phyloP scores from a whole-genome alignment of 2,329 filamentous ascomycete species.

The Curvularia eragrostidis region DNA sequence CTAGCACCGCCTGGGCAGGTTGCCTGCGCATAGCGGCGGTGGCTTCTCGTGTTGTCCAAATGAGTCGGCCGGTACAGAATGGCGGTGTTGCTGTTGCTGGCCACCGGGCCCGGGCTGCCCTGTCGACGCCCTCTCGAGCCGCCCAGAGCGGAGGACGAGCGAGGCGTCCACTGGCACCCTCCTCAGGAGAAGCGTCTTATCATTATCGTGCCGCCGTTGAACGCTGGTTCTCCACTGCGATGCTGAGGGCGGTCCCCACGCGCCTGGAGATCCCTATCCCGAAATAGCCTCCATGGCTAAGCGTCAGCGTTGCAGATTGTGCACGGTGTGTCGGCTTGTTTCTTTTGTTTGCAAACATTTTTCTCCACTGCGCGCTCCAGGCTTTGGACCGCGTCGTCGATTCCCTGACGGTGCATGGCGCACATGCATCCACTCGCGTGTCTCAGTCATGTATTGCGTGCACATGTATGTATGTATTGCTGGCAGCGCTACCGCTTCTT shows the following conservation, averaged over 20 bases:
- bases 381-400: background rate
- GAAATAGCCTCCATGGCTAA: slow-evolving; percentile 14
- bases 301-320: slow-evolving; percentile 31
- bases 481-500: slow-evolving; percentile 12
- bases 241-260: slow-evolving; percentile 15
- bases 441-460: slow-evolving; percentile 1
- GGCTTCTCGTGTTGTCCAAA: slow-evolving; percentile 45
- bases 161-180: background rate
- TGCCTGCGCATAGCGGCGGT: slow-evolving; percentile 31
- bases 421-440: slow-evolving; percentile 7
- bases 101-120: background rate
- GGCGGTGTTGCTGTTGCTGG: background rate
- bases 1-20: slow-evolving; percentile 41
- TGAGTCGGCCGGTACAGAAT: slow-evolving; percentile 28
- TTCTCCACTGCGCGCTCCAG: slow-evolving; percentile 2
- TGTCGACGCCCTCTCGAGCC: background rate
- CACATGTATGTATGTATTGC: slow-evolving; percentile 5
- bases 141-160: background rate
- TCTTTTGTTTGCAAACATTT: slow-evolving; percentile 20
- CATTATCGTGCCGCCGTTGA: slow-evolving; percentile 24
- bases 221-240: slow-evolving; percentile 13
- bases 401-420: slow-evolving; percentile 3
- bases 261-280: slow-evolving; percentile 23
- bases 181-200: slow-evolving; percentile 22
- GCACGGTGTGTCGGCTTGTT: slow-evolving; percentile 21